A percentile compares a stretch with the other conserved stretches of the same genome.
These are phyloP conservation scores for Phialemonium atrogriseum DNA, from an alignment of 2,329 filamentous ascomycete genomes.

Conservation along the genomic window DNA sequence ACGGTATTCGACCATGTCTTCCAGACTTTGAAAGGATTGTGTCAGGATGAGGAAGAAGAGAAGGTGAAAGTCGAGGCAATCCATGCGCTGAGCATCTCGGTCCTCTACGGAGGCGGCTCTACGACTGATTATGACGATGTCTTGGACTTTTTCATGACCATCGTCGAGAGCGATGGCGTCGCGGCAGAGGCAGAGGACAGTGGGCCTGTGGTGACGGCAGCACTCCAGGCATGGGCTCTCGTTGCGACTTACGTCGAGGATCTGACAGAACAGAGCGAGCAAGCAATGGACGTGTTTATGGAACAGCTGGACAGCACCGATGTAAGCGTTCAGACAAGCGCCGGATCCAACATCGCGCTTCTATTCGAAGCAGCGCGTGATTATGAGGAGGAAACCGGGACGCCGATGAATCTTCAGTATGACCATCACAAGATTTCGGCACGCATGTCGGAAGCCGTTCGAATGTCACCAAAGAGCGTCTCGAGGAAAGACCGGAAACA, in stretches of 20 bases:
- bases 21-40: conserved; percentile 49
- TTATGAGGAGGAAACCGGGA: conserved; percentile 39
- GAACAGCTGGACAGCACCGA: conserved; percentile 77
- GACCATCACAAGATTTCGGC: conserved; percentile 40
- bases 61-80: conserved; percentile 62
- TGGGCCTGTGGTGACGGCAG: conserved; percentile 61
- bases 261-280: conserved; percentile 60
- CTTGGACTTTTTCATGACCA: conserved; percentile 68
- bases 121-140: conserved; percentile 60
- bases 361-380: conserved; percentile 63
- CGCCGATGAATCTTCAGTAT: conserved; percentile 40
- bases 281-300: conserved; percentile 70
- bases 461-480: conserved; percentile 37
- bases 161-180: conserved; percentile 71
- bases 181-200: conserved; percentile 64
- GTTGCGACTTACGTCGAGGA: conserved; percentile 72
- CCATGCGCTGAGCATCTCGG: conserved; percentile 62
- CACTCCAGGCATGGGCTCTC: conserved; percentile 71
- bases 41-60: conserved; percentile 58
- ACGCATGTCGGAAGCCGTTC: conserved; percentile 38
- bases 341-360: conserved; percentile 73
- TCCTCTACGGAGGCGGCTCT: conserved; percentile 67
- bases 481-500: conserved; percentile 40
- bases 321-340: conserved; percentile 64
- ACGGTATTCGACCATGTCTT: conserved; percentile 56